These are phyloP conservation scores for Aspergillus leporis DNA, from an alignment of 495 filamentous ascomycete species.

Conservation along the genomic window DNA sequence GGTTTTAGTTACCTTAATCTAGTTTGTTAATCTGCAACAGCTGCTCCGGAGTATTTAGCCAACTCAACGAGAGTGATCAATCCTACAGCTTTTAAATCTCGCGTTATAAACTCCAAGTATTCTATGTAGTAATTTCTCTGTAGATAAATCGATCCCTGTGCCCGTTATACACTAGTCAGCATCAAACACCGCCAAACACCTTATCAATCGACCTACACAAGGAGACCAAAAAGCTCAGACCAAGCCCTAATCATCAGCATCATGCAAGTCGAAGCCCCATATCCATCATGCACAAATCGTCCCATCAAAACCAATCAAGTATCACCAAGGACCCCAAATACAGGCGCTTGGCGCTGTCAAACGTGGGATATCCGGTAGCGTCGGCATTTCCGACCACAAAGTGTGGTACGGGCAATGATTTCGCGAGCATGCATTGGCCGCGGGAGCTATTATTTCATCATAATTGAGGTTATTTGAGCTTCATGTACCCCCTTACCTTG, in stretches of 20 bases:
- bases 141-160: too few relatives aligned
- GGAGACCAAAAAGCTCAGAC: neutral
- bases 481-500: neutral
- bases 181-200: neutral
- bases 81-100: too few relatives aligned
- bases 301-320: neutral
- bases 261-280: neutral
- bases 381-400: neutral
- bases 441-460: neutral
- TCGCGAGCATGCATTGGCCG: neutral
- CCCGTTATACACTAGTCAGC: too few relatives aligned
- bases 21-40: too few relatives aligned
- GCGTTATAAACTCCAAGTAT: too few relatives aligned
- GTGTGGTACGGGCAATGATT: too few relatives aligned
- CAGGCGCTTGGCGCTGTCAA: neutral
- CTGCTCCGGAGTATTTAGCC: too few relatives aligned
- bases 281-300: neutral
- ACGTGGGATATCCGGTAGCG: neutral
- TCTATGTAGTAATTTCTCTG: too few relatives aligned
- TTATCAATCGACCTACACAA: neutral
- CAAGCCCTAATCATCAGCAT: neutral
- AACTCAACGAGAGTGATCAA: too few relatives aligned
- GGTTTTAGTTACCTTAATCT: too few relatives aligned
- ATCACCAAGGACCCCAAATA: neutral
- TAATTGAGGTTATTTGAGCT: neutral